Evolutionary conservation across 2,329 filamentous ascomycete species (phyloP).

Genomic region (Claviceps capensis): DNA sequence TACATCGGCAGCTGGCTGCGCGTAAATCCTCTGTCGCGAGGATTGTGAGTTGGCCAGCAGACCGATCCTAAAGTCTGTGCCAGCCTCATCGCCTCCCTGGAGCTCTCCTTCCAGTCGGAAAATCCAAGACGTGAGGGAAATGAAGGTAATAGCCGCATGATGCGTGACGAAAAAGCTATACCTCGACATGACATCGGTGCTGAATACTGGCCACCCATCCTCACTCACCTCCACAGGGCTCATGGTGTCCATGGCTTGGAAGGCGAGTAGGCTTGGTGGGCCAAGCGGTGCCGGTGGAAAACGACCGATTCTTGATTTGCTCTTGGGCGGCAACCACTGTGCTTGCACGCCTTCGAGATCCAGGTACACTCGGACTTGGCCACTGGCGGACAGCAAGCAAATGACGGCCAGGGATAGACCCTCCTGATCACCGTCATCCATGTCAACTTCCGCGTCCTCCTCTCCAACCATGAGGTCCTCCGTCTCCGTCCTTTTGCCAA

Average conservation of each 20-base stretch:
- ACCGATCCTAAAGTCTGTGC: constrained; percentile 47
- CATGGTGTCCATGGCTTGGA: constrained; percentile 49
- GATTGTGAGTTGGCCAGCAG: constrained; percentile 45
- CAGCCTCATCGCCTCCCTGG: constrained; percentile 38
- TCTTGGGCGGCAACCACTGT: constrained; percentile 49
- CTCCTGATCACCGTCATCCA: constrained; percentile 42
- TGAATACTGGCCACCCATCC: constrained; percentile 50
- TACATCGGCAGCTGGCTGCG: constrained; percentile 33
- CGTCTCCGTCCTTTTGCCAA: constrained; percentile 47
- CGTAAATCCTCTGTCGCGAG: constrained; percentile 44
- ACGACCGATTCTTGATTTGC: constrained; percentile 32
- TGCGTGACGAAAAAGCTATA: constrained; percentile 52
- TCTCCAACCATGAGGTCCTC: constrained; percentile 50
- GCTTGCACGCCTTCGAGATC: constrained; percentile 49
- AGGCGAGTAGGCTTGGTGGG: constrained; percentile 40
- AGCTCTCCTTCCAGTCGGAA: constrained; percentile 51
- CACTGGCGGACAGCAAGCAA: constrained; percentile 46
- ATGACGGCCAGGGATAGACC: constrained; percentile 46
- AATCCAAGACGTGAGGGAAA: constrained; percentile 49
- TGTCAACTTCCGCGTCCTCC: constrained; percentile 47
- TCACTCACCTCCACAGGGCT: constrained; percentile 38
- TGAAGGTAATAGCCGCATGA: constrained; percentile 42
- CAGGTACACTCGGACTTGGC: constrained; percentile 46
- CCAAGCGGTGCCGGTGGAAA: constrained; percentile 23
- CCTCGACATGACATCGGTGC: constrained; percentile 43